Percentiles rank a stretch among this genome's conserved stretches.
phyloP scores from a whole-genome alignment of 257 asterid species.

The Solanum verrucosum region DNA sequence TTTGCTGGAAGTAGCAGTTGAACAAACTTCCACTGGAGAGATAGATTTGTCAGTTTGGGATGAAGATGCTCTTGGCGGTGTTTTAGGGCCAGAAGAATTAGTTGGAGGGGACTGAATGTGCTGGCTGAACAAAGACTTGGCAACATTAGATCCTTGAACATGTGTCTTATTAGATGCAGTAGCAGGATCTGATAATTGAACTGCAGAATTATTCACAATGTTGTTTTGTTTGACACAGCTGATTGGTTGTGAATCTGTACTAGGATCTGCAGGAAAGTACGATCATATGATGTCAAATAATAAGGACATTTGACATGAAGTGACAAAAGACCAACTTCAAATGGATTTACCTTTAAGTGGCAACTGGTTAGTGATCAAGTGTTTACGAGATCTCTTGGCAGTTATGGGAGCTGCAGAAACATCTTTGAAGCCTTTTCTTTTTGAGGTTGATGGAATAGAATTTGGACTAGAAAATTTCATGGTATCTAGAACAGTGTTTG shows the following conservation, averaged over 20 bases:
- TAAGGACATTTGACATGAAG: not conserved
- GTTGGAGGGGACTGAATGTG: conserved; percentile 43
- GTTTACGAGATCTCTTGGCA: conserved; percentile 48
- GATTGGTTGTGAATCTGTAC: conserved; percentile 15
- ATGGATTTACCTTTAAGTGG: conserved; percentile 38
- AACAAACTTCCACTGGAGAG: conserved; percentile 40
- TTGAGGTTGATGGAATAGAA: conserved; percentile 21
- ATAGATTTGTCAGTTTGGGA: conserved; percentile 49
- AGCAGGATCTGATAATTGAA: conserved; percentile 18
- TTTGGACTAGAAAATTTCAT: conserved; percentile 34
- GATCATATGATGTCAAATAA: not conserved
- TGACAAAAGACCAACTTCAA: not conserved
- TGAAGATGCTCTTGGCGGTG: conserved; percentile 63
- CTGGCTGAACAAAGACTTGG: conserved; percentile 72
- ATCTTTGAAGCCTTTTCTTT: conserved; percentile 47
- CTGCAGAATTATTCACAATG: conserved; percentile 6
- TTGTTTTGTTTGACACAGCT: conserved; percentile 19
- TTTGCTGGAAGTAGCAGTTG: conserved; percentile 44
- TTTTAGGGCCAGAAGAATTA: conserved; percentile 62
- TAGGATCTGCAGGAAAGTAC: conserved; percentile 25
- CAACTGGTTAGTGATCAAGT: conserved; percentile 12
- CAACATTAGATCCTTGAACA: conserved; percentile 57
- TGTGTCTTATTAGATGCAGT: conserved; percentile 18
- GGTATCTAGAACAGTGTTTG: conserved; percentile 10
- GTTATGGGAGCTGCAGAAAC: conserved; percentile 14